Evolutionary conservation across 257 asterid species (phyloP).

Genomic region (Solanum bulbocastanum): DNA sequence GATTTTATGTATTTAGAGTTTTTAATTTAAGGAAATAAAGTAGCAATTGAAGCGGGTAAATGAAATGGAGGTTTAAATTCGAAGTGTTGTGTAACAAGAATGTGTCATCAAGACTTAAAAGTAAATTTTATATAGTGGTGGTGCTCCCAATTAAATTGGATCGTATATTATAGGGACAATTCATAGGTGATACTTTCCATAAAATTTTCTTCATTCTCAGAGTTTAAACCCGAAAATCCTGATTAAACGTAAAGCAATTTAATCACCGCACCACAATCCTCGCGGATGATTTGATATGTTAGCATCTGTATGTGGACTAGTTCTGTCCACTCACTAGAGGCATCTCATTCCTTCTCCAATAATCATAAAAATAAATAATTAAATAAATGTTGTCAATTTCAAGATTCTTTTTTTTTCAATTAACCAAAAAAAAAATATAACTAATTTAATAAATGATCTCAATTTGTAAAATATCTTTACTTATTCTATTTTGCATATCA

Average conservation of each 20-base stretch:
- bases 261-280: neutral
- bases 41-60: neutral
- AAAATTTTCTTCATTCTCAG: neutral
- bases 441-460: no score
- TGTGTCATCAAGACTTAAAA: accelerated
- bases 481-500: no score
- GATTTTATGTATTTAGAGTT: neutral
- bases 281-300: no score
- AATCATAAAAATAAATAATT: neutral
- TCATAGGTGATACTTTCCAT: accelerated
- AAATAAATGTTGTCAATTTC: neutral
- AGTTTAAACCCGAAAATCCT: accelerated
- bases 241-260: accelerated
- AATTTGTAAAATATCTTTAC: no score
- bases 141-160: no score
- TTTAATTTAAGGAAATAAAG: neutral
- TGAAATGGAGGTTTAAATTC: accelerated
- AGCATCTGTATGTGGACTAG: neutral
- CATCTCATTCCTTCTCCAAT: neutral
- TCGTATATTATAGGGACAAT: neutral
- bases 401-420: neutral
- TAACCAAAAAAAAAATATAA: neutral
- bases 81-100: accelerated
- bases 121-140: neutral
- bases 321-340: neutral